Evolutionary conservation across 1,284 basidiomycete species (phyloP), one percentile per base, ranked within the genome.

Genomic region (Amylostereum chailletii): DNA sequence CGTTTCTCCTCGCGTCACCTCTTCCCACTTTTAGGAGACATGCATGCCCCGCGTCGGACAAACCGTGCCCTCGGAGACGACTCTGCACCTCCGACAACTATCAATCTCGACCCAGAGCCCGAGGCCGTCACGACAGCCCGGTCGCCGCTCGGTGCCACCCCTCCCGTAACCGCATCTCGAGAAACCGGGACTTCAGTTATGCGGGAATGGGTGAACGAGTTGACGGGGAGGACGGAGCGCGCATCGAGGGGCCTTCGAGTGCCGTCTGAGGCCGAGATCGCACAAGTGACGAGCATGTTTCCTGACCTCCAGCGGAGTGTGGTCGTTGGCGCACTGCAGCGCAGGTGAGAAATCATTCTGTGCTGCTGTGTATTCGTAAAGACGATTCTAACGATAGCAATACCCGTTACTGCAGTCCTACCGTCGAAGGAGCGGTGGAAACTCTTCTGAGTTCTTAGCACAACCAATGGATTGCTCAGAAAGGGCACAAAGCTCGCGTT

Each of bases 131-230:
- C 80, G 0, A 84, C 81, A 2, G 77, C 79, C 5, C 70, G 68
- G 34, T 59, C 68, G 33, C 60, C 67, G 5, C 42, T 49, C 30
- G 44, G 42, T 27, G 46, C 55, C 2, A 46, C 52, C 8, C 3
- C 46, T n/a, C 40, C 52, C 19, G 37, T 45, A 39, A 51, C 41
- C 33, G 31, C 54, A 5, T 54, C 47, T 33, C 32, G 37, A n/a
- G 51, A 34, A 19, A 42, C 43, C 34, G 50, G 48, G 31, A 51
- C 46, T 1, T 82, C 81, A 2, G 83, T 86, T 32, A 71, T 93
- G 64, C 79, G 86, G 44, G 85, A 89, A 60, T 92, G 88, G 86
- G 84, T 92, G 36, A 76, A 85, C 53, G 86, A 86, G 58, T 65
- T 92, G 55, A 86, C 86, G 2, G 88, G 86, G 3, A 68, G 83